Percentiles rank a stretch among this genome's conserved stretches.
phyloP scores from a whole-genome alignment of 2,329 filamentous ascomycete species.

The Hypoxylon sp. region DNA sequence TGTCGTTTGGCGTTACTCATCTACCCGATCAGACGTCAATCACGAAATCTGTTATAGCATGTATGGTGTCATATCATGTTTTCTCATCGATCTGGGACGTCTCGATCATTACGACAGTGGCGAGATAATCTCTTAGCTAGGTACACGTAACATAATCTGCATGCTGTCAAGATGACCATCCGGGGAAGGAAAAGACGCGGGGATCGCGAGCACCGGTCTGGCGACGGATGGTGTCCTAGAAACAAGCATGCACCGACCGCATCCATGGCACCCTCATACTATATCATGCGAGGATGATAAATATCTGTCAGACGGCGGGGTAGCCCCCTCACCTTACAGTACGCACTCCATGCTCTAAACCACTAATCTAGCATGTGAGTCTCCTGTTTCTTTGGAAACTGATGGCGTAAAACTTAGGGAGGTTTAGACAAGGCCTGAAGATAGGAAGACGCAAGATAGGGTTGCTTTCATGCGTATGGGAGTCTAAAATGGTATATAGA shows the following conservation, averaged over 20 bases:
- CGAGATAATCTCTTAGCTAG: conserved; percentile 7
- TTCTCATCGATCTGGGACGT: neutral
- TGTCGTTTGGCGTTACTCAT: neutral
- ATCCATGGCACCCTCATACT: conserved; percentile 26
- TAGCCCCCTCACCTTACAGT: conserved; percentile 7
- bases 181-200: conserved; percentile 13
- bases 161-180: conserved; percentile 10
- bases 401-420: conserved; percentile 5
- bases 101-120: conserved; percentile 14
- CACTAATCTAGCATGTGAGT: conserved; percentile 25
- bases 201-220: conserved; percentile 7
- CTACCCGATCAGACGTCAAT: conserved; percentile 1
- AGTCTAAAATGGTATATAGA: conserved; percentile 26
- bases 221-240: conserved; percentile 8
- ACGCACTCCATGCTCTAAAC: neutral
- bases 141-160: conserved; percentile 30
- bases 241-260: conserved; percentile 8
- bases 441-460: conserved; percentile 36
- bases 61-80: neutral
- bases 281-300: conserved; percentile 25
- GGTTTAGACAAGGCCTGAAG: conserved; percentile 21
- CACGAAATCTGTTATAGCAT: neutral
- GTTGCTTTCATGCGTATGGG: conserved; percentile 32
- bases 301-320: conserved; percentile 15
- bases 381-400: conserved; percentile 17